Evolutionary conservation across 345 rosid genomes (phyloP).

Genomic region (Arabidopsis arenosa): DNA sequence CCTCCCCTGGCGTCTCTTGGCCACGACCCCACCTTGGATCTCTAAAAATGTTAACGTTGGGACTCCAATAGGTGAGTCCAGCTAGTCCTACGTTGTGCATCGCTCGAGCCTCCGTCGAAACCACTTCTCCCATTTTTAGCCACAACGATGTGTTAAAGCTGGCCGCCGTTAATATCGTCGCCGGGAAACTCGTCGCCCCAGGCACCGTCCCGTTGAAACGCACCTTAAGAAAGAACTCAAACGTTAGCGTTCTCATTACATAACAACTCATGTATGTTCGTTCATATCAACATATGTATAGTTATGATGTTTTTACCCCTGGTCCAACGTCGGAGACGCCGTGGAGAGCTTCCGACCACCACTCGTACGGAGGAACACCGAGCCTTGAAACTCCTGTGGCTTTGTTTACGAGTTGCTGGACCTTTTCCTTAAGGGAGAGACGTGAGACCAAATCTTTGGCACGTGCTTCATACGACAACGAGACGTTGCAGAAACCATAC

Average conservation of each 20-base stretch:
- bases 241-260: constrained; percentile 15
- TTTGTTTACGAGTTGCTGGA: constrained; percentile 54
- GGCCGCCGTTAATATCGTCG: constrained; percentile 57
- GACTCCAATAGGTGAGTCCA: constrained; percentile 64
- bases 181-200: constrained; percentile 74
- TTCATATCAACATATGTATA: background rate
- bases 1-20: constrained; percentile 63
- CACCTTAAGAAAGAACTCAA: constrained; percentile 13
- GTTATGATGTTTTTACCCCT: constrained; percentile 39
- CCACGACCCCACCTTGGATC: constrained; percentile 65
- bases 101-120: constrained; percentile 55
- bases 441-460: constrained; percentile 57
- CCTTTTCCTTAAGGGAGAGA: constrained; percentile 62
- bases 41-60: constrained; percentile 56
- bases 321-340: constrained; percentile 64
- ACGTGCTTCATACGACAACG: constrained; percentile 53
- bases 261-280: background rate
- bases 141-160: constrained; percentile 63
- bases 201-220: constrained; percentile 54
- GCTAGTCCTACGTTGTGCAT: constrained; percentile 51
- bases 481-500: constrained; percentile 52
- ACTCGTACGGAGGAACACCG: constrained; percentile 63
- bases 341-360: constrained; percentile 86
- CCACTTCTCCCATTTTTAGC: constrained; percentile 59
- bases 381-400: constrained; percentile 60